Base-by-base conservation (phyloP, 106 monocot species). In the Gastrodia elata region DNA sequence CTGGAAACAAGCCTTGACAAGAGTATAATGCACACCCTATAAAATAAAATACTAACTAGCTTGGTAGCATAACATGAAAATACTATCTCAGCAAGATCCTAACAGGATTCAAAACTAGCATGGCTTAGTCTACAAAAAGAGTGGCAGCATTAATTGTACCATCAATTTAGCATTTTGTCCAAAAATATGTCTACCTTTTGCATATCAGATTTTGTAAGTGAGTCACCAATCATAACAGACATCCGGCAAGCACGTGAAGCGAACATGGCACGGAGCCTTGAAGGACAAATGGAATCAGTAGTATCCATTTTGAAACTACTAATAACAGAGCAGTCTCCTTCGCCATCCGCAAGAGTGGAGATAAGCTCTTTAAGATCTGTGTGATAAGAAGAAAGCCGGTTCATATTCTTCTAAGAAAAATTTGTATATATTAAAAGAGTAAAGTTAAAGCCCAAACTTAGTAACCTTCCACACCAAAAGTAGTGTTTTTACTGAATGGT, bases 331-430 rank as follows among this genome's bases (percentile, higher is more conserved):
- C 87, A 91, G 6, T 99, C 98, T 46, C 78, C 98, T 87, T 91
- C 79, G 76, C 77, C 79, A 77, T 99, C 98, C 75, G 79, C 72
- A 67, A 99, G 91, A 35, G 85, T 77, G 74, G 91, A 82, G 72
- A 99, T 93, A 38, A 99, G 88, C 10, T 93, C 98, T 82, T 93
- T 99, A 14, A 99, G 70, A 82, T 99, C 98, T 99, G 80, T 16
- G 27, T 76, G 6, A 73, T 4, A 68, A 15, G 4, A 20, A 67
- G 37, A 35, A 35, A 67, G 2, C 20, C 27, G 1, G 38, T 4
- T 36, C 6, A 37, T 67, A 35, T 20, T 67, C n/a, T 65, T 20
- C 33, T 18, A 20, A 38, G 20, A 25, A 26, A 71, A 28, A 28
- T 27, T 37, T 11, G 39, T 37, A 25, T 52, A 34, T 5, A 73